Evolutionary conservation across 1,284 basidiomycete species (phyloP).

Genomic region (Tilletia indica): DNA sequence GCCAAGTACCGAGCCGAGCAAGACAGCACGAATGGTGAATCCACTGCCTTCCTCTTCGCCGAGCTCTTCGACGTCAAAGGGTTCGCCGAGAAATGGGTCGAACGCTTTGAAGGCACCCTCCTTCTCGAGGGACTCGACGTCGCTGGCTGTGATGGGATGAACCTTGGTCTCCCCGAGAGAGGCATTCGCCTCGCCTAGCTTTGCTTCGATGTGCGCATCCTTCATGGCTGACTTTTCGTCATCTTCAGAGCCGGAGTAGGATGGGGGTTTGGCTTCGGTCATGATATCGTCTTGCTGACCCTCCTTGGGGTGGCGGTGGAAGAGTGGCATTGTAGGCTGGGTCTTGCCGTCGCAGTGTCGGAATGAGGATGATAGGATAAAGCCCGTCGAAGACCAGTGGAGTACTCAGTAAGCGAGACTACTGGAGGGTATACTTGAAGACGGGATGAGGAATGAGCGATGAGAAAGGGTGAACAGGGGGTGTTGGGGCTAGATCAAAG

Average conservation of each 20-base stretch:
- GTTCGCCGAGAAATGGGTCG: slow-evolving; percentile 31
- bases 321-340: slow-evolving; percentile 3
- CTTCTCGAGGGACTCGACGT: background rate
- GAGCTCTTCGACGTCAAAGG: slow-evolving; percentile 36
- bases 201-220: slow-evolving; percentile 11
- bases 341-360: too few relatives aligned
- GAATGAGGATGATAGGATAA: too few relatives aligned
- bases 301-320: background rate
- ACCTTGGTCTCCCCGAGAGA: background rate
- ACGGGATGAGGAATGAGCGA: too few relatives aligned
- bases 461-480: too few relatives aligned
- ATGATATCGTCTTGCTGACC: background rate
- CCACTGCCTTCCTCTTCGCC: slow-evolving; percentile 33
- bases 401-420: too few relatives aligned
- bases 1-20: slow-evolving; percentile 67
- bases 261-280: background rate
- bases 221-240: slow-evolving; percentile 1
- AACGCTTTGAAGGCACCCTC: slow-evolving; percentile 4
- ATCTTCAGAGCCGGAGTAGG: background rate
- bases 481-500: too few relatives aligned
- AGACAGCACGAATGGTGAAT: slow-evolving; percentile 60
- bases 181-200: background rate
- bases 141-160: background rate
- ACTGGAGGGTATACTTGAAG: too few relatives aligned
- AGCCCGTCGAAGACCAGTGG: too few relatives aligned